Base-by-base conservation (phyloP, 2,329 filamentous ascomycete genomes). In the Hypoxylon sp. region DNA sequence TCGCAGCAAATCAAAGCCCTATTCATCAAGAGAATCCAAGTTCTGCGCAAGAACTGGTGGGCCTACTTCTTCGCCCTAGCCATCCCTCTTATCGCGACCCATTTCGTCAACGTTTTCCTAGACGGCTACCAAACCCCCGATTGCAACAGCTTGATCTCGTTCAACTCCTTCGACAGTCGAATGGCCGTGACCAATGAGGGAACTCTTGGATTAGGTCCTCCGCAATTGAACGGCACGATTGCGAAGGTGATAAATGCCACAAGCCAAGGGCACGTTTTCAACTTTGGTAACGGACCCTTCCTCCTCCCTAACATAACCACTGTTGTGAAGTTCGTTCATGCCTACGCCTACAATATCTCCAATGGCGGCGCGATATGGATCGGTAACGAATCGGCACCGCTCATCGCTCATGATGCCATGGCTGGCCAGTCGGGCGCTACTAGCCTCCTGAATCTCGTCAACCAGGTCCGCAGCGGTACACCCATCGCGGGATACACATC, bases 31-130 rank as follows among this genome's bases (percentile, higher is more conserved):
- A 63, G 74, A 19, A 32, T 76, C 10, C 59, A 73, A 15, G 58
- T 77, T 11, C 60, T 78, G 2, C 69, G 72, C 19, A 70, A 70
- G 2, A 71, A 72, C 29, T 78, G 73, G 74, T 74, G 74, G 71
- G 68, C 72, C 2, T 75, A 76, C 58, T 7, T 78, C 17, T 70
- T 75, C 32, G 72, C 72, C 31, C 55, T 78, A 6, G 70, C 65
- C 11, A 71, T 78, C 27, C 74, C 75, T 5, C 63, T 77, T 21
- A 46, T 76, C 32, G 71, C 71, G 8, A 68, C 68, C 8, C 44
- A 67, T 37, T 70, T 72, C 31, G 59, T 75, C 35, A 62, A 54
- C 5, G 51, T 21, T 10, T 73, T 72, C 59, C 50, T 72, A 13
- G 37, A 66, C 17, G 61, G 67, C n/a, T 75, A 71, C 29, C 55